These are phyloP conservation scores for Linaria vulgaris DNA, from an alignment of 257 asterid genomes.

Conservation along the genomic window DNA sequence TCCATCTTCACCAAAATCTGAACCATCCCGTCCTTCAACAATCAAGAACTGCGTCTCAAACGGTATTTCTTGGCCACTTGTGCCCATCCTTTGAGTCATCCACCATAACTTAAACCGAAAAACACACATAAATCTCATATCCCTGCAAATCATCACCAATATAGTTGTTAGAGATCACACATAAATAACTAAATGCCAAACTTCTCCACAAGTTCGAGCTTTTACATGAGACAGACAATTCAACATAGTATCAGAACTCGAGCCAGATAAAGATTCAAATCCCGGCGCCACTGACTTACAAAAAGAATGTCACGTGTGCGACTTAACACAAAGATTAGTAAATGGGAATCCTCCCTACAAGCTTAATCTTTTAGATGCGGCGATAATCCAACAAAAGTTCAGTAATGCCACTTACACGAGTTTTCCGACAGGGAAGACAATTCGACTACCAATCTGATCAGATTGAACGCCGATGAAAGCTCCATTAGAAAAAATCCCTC, in stretches of 20 bases:
- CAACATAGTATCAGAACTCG: no score
- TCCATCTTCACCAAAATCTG: conserved; percentile 40
- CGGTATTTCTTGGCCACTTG: conserved; percentile 72
- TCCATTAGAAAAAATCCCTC: conserved; percentile 55
- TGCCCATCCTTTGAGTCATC: conserved; percentile 98
- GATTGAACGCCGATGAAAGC: conserved; percentile 85
- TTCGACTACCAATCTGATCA: conserved; percentile 63
- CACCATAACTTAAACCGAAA: conserved; percentile 97
- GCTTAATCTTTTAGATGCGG: no score
- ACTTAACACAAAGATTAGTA: no score
- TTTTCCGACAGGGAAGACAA: conserved; percentile 78
- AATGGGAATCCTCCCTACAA: no score
- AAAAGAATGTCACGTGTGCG: no score
- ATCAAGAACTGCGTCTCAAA: conserved; percentile 85
- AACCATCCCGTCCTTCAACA: conserved; percentile 57
- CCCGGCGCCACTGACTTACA: no score
- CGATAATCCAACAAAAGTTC: neutral
- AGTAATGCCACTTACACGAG: conserved; percentile 58
- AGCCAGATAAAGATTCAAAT: no score
- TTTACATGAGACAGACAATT: no score
- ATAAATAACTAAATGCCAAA: no score
- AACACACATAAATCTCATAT: conserved; percentile 80
- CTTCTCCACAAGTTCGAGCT: no score
- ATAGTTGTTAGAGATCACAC: no score
- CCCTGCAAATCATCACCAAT: no score